Evolutionary conservation across 78 protist species (phyloP), one percentile per base, ranked within the genome.

Genomic region (Cavenderia fasciculata): DNA sequence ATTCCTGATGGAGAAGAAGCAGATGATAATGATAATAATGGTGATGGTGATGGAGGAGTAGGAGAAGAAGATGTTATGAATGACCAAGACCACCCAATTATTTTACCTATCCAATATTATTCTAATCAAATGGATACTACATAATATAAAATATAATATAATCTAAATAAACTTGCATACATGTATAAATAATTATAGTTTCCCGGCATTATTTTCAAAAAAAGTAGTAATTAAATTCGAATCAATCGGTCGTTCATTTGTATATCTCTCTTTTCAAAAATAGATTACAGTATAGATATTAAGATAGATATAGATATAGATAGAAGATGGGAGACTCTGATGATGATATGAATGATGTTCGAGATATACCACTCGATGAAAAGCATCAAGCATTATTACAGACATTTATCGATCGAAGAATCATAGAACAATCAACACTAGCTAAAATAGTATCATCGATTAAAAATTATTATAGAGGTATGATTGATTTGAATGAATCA

Each of bases 371-470:
- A 14, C 47, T 69, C 6, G 25, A 41, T 7, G 21, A 14, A 1
- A 69, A 47, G 8, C 41, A 54, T 54, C 78, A 72, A 23, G 46
- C 56, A 44, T 52, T 72, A 21, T 21, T 72, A 52, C 78, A 72
- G 36, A 34, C 78, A 4, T 72, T 72, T 38, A 72, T 72, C 21
- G 56, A 10, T 2, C 49, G 78, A 34, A 49, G 63, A 72, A 52
- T 72, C 2, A 72, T 72, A 12, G 78, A 72, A 52, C 65, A 72
- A 18, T 1, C 21, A 52, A 72, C 78, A 14, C 16, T 72, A 34
- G 44, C 5, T 38, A 54, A 33, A 29, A 72, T 72, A 4, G 33
- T 33, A 18, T 2, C 2, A 14, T 25, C n/a, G 21, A 72, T 52
- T 2, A 72, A 72, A 18, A 11, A 3, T 33, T 36, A 34, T 29